phyloP scores from a whole-genome alignment of 345 rosid genomes.

The Anacardium occidentale region DNA sequence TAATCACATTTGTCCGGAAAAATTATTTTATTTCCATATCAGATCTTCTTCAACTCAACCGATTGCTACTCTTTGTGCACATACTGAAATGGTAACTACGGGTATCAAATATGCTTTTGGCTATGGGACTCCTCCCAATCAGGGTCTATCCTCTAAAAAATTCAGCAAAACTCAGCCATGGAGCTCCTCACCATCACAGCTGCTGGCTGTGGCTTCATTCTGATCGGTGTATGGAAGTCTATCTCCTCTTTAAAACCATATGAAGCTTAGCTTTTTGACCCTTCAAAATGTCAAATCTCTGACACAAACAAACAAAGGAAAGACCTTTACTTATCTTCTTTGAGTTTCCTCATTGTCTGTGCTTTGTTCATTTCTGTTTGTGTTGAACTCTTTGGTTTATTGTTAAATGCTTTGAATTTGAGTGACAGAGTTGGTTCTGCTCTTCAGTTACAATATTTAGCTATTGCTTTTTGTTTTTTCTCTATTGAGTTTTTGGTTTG shows the following conservation, averaged over 20 bases:
- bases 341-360: conserved; percentile 28
- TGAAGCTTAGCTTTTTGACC: conserved; percentile 1
- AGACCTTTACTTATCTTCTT: conserved; percentile 17
- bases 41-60: too few species aligned
- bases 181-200: conserved; percentile 47
- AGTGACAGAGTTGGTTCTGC: conserved; percentile 62
- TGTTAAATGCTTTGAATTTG: conserved; percentile 48
- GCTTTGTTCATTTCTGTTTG: conserved; percentile 50
- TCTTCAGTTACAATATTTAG: conserved; percentile 64
- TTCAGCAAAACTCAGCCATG: conserved; percentile 28
- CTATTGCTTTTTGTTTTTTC: conserved; percentile 53
- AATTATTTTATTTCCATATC: too few species aligned
- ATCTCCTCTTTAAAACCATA: conserved; percentile 34
- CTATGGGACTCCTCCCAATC: too few species aligned
- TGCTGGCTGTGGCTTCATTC: conserved; percentile 58
- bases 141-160: not conserved
- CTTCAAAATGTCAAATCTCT: conserved; percentile 8
- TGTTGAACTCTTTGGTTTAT: conserved; percentile 57
- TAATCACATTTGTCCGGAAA: too few species aligned
- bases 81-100: too few species aligned
- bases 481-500: conserved; percentile 57
- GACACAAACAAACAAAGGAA: not conserved
- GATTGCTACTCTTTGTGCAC: too few species aligned
- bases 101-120: too few species aligned
- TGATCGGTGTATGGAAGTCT: conserved; percentile 60